Evolutionary conservation across 306 rosid species (phyloP).

Genomic region (Purshia tridentata): DNA sequence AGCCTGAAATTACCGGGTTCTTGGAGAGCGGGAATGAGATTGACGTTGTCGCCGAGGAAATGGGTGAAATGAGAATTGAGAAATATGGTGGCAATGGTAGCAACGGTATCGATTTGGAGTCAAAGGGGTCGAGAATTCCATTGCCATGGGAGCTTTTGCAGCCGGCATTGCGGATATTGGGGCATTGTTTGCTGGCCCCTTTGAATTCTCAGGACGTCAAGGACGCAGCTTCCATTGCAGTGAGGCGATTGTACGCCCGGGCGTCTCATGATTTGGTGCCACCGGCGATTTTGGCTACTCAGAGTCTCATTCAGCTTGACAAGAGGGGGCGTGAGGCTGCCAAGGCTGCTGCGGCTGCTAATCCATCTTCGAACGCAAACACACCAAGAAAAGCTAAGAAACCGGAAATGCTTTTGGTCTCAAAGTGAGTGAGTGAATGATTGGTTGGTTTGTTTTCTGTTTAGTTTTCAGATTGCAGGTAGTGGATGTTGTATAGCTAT

Average conservation of each 20-base stretch:
- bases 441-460: not conserved
- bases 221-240: constrained; percentile 65
- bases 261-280: constrained; percentile 91
- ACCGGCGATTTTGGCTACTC: constrained; percentile 78
- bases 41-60: constrained; percentile 40
- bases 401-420: constrained; percentile 81
- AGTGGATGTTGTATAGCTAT: constrained; percentile 50
- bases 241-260: constrained; percentile 69
- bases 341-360: constrained; percentile 33
- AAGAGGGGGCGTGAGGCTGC: constrained; percentile 53
- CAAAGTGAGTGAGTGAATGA: constrained; percentile 53
- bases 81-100: constrained; percentile 5
- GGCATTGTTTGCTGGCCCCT: constrained; percentile 87
- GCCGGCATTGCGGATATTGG: constrained; percentile 75
- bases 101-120: constrained; percentile 19
- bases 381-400: constrained; percentile 86
- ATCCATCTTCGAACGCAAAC: constrained; percentile 60
- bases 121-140: constrained; percentile 67
- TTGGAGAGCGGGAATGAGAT: constrained; percentile 35
- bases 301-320: constrained; percentile 90
- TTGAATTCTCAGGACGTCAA: constrained; percentile 76
- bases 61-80: constrained; percentile 50
- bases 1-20: constrained; percentile 26
- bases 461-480: constrained; percentile 36
- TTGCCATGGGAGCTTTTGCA: constrained; percentile 96